Conservation (phyloP, 345 rosid species). For the Eucalyptus marginata region DNA sequence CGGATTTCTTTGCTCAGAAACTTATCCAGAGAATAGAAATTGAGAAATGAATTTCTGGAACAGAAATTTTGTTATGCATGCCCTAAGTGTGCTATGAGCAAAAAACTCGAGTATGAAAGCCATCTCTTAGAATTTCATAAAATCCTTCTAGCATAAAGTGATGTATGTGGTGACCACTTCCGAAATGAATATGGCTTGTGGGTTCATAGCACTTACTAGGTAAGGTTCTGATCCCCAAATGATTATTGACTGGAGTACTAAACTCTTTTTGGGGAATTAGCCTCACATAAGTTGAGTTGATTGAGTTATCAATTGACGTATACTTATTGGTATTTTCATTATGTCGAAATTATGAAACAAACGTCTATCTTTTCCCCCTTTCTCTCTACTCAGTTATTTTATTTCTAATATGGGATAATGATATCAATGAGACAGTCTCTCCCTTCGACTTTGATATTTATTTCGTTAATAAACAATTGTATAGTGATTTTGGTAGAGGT, state of each 20-base stretch:
- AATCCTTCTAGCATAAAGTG: not conserved
- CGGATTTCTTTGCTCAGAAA: no score
- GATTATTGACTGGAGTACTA: not conserved
- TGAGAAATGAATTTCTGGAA: no score
- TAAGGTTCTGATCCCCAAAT: not conserved
- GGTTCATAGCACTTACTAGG: not conserved
- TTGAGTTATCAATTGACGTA: not conserved
- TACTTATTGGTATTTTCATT: not conserved
- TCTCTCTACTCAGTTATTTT: not conserved
- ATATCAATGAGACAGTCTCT: not conserved
- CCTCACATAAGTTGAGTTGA: not conserved
- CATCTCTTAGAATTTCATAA: not conserved
- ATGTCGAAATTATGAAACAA: not conserved
- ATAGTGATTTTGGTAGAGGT: not conserved
- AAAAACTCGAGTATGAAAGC: not conserved
- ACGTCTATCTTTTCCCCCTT: not conserved
- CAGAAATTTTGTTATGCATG: no score
- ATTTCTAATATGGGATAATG: not conserved
- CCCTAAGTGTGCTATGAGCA: not conserved
- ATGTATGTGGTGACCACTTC: not conserved
- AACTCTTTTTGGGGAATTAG: not conserved
- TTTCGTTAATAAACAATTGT: not conserved
- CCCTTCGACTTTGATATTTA: not conserved
- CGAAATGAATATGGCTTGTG: not conserved
- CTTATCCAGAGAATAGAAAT: no score